phyloP scores from a whole-genome alignment of 768 basidiomycete species.

The Boletus patriciae region DNA sequence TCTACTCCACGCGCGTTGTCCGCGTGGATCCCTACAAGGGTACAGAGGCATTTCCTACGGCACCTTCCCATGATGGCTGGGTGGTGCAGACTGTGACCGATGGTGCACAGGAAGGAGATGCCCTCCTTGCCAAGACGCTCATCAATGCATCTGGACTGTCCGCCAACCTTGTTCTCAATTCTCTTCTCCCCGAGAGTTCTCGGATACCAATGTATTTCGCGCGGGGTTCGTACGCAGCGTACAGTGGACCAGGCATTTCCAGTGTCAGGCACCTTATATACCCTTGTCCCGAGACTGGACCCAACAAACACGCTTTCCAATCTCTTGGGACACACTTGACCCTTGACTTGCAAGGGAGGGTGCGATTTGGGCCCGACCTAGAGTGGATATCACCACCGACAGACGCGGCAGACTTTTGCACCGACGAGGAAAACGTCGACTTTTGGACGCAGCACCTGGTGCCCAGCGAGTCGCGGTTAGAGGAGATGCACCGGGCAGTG shows the following conservation, averaged over 20 bases:
- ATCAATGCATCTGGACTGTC: slow-evolving; percentile 85
- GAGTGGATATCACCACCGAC: slow-evolving; percentile 73
- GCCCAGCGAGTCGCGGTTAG: slow-evolving; percentile 59
- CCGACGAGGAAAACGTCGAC: slow-evolving; percentile 52
- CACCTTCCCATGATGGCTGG: slow-evolving; percentile 67
- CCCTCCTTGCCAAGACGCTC: slow-evolving; percentile 70
- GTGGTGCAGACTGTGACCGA: slow-evolving; percentile 78
- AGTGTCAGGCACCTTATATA: slow-evolving; percentile 80
- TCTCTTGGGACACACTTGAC: slow-evolving; percentile 92
- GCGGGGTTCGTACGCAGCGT: slow-evolving; percentile 85
- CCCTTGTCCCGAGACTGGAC: slow-evolving; percentile 75
- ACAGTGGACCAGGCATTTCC: slow-evolving; percentile 74
- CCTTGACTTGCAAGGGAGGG: slow-evolving; percentile 77
- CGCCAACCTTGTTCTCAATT: slow-evolving; percentile 67
- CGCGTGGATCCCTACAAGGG: slow-evolving; percentile 69
- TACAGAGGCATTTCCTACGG: slow-evolving; percentile 17
- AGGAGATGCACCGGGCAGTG: slow-evolving; percentile 72
- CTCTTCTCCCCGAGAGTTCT: slow-evolving; percentile 54
- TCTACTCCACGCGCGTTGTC: slow-evolving; percentile 78
- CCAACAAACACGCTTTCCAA: slow-evolving; percentile 64
- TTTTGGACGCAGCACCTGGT: slow-evolving; percentile 74
- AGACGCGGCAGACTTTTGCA: slow-evolving; percentile 25
- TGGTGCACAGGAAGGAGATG: slow-evolving; percentile 49
- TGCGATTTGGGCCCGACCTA: slow-evolving; percentile 91
- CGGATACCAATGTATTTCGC: slow-evolving; percentile 78